Conservation (phyloP, 805 yeast species). For the Spathaspora girioi region DNA sequence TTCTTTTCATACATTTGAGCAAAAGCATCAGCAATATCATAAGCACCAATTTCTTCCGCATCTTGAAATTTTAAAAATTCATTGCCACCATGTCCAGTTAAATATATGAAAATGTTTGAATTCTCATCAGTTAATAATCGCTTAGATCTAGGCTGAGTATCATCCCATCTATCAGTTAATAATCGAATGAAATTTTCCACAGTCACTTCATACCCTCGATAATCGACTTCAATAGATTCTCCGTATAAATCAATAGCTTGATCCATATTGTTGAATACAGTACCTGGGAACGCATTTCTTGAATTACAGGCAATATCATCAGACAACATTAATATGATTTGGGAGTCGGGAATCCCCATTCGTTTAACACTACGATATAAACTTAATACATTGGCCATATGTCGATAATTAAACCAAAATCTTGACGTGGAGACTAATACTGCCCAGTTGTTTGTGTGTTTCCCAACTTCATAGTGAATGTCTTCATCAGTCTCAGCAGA, state of each 20-base stretch:
- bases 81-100: conserved; percentile 99
- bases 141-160: conserved; percentile 89
- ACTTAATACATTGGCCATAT: conserved; percentile 93
- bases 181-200: conserved; percentile 94
- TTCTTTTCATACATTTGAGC: conserved; percentile 96
- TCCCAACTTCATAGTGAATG: conserved; percentile 16
- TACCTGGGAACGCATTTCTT: conserved; percentile 91
- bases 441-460: conserved; percentile 74
- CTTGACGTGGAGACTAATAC: conserved; percentile 93
- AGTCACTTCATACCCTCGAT: conserved; percentile 96
- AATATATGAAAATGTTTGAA: conserved; percentile 87
- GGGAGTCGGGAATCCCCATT: conserved; percentile 96
- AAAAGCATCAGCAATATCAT: conserved; percentile 96
- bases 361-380: conserved; percentile 95
- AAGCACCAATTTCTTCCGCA: conserved; percentile 94
- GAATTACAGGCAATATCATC: conserved; percentile 98
- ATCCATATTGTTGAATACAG: conserved; percentile 91
- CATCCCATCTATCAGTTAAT: conserved; percentile 93
- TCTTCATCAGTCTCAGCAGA: conserved; percentile 1
- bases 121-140: conserved; percentile 88
- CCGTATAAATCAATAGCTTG: conserved; percentile 92
- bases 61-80: conserved; percentile 97
- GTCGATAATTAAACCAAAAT: conserved; percentile 98
- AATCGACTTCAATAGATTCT: conserved; percentile 92
- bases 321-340: conserved; percentile 90